Base-by-base conservation (phyloP, 306 rosid genomes). In the Fagus crenata region DNA sequence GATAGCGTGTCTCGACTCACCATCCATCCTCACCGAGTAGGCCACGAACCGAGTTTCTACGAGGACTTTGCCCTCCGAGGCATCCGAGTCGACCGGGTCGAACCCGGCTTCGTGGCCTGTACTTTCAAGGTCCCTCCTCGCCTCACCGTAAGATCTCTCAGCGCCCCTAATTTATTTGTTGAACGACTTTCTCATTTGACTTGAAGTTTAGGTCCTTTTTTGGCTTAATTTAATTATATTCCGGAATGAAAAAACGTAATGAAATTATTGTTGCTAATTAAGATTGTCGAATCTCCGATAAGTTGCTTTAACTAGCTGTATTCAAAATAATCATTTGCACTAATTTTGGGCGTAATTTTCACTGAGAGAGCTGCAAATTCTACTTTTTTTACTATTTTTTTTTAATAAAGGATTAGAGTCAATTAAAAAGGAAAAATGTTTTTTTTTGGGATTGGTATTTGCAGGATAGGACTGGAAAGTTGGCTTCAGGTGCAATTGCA, bases 111-210 rank as follows among this genome's bases (percentile, higher is more conserved):
- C 72, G 77, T 94, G 53, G 64, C 85, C 4, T 94, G 97, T 41
- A 51, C 87, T 7, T 86, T 90, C 90, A 89, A 76, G 67, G 90
- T 94, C 72, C 97, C 96, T 17, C 87, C 89, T 53, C 92, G 97
- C 58, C 90, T 88, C 87, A 69, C 81, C 13, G 95, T 92, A 85
- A 78, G 73, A 15, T 36, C 1, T 35, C 64, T 54, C 3, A 35
- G 17, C 51, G 13, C 81, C 3, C 55, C 12, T 59, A 31, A 28
- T 1, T 53, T 2, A 51, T 51, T 58, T 11, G 14, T 12, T 28
- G 15, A 58, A 58, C 32, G 35, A 58, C 4, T 7, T 58, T 58
- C 56, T 14, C 15, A 28, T 28, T 6, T 58, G 18, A 3, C 64
- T 7, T 22, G 28, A 22, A 22, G 28, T 22, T 0, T 22, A 22